These are phyloP conservation scores for Poterioochromonas sp. DNA, from an alignment of 352 stramenopile genomes.

Conservation along the genomic window DNA sequence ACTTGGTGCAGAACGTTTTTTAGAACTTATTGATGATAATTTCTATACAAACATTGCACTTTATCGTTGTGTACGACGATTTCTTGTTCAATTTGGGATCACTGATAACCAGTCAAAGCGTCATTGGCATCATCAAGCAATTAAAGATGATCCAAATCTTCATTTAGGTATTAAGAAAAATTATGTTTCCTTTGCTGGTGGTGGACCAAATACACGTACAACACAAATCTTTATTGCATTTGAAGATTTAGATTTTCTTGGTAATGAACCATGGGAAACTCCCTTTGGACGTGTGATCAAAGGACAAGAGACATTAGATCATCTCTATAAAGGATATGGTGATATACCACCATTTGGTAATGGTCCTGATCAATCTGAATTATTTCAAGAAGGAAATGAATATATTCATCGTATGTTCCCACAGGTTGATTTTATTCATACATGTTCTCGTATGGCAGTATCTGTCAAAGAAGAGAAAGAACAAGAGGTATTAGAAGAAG, in stretches of 20 bases:
- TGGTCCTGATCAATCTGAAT: conserved; percentile 51
- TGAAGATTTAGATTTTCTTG: conserved; percentile 58
- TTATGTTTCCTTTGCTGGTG: conserved; percentile 51
- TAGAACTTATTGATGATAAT: conserved; percentile 44
- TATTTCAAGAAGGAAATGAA: conserved; percentile 51
- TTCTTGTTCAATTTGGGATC: conserved; percentile 62
- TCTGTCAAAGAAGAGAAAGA: too few species aligned
- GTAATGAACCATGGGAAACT: conserved; percentile 62
- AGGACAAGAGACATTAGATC: conserved; percentile 54
- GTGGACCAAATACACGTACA: conserved; percentile 53
- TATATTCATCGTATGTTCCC: conserved; percentile 57
- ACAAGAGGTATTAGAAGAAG: too few species aligned
- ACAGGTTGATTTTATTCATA: conserved; percentile 47
- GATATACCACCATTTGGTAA: conserved; percentile 47
- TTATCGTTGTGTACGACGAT: conserved; percentile 50
- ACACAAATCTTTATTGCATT: conserved; percentile 66
- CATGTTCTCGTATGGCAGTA: not conserved
- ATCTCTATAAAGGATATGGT: conserved; percentile 56
- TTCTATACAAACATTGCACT: conserved; percentile 53
- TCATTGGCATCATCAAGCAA: conserved; percentile 39
- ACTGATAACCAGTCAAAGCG: conserved; percentile 45
- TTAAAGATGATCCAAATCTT: conserved; percentile 45
- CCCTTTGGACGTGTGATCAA: conserved; percentile 61
- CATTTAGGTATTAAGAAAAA: not conserved
- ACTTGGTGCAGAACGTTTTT: conserved; percentile 48